Percentiles rank a stretch among this genome's conserved stretches.
Evolutionary conservation across 208 protist genomes (phyloP).

Genomic region (Angomonas desouzai): DNA sequence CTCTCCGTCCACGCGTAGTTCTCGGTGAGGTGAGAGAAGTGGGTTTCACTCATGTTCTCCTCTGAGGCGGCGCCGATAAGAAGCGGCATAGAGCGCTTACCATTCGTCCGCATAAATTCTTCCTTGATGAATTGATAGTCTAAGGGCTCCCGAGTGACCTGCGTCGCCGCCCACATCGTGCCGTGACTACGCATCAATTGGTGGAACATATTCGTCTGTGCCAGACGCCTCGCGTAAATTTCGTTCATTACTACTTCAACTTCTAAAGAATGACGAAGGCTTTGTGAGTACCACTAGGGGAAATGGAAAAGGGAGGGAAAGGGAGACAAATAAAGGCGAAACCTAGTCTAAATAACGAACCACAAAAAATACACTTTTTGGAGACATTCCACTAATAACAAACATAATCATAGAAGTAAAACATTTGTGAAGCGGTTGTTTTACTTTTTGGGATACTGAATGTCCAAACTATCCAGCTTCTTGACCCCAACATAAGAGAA

Average conservation of each 20-base stretch:
- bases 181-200: constrained; percentile 84
- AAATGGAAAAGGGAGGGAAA: no score
- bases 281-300: no score
- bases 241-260: constrained; percentile 72
- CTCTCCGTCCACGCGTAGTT: constrained; percentile 82
- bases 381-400: no score
- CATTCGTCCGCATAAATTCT: constrained; percentile 87
- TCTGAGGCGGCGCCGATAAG: constrained; percentile 63
- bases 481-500: constrained; percentile 80
- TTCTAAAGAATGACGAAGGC: no score
- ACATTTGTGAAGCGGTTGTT: no score
- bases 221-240: constrained; percentile 69
- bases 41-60: constrained; percentile 44
- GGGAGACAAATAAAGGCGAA: no score
- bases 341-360: no score
- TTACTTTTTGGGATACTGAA: constrained; percentile 11
- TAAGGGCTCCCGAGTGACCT: constrained; percentile 80
- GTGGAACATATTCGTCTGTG: constrained; percentile 85
- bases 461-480: constrained; percentile 72
- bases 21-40: constrained; percentile 76
- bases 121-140: constrained; percentile 76
- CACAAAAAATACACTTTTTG: no score
- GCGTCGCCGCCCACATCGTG: constrained; percentile 83
- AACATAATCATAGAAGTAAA: no score
- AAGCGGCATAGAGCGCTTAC: constrained; percentile 76